These are phyloP conservation scores for Sonneratia caseolaris DNA, from an alignment of 345 rosid species.

Conservation along the genomic window DNA sequence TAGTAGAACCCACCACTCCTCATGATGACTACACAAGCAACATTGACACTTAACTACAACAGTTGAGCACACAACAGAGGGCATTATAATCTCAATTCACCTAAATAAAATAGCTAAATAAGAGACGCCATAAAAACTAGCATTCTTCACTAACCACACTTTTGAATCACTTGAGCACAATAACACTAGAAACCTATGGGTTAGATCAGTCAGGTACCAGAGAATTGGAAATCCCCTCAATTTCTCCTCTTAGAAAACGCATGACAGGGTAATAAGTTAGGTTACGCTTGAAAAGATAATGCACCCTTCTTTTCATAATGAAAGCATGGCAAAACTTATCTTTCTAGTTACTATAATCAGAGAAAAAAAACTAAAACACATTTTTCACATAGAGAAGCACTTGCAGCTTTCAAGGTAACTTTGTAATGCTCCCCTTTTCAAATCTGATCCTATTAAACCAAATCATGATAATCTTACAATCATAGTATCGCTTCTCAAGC, in stretches of 20 bases:
- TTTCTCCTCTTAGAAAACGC: neutral
- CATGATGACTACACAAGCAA: constrained; percentile 56
- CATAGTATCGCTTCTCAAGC: constrained; percentile 80
- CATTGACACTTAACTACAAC: neutral
- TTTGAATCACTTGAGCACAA: neutral
- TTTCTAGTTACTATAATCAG: no score
- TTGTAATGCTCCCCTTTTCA: neutral
- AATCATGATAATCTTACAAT: constrained; percentile 38
- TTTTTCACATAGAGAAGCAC: no score
- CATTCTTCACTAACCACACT: neutral
- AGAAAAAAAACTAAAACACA: no score
- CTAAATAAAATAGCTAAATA: neutral
- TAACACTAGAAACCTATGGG: neutral
- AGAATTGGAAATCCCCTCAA: neutral
- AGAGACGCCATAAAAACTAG: neutral
- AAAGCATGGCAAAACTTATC: no score
- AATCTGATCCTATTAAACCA: neutral
- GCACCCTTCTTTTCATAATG: no score
- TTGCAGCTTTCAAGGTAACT: no score
- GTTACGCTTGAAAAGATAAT: no score
- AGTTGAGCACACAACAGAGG: neutral
- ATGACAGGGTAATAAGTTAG: neutral
- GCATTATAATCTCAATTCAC: neutral
- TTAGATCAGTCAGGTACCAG: neutral
- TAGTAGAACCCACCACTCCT: constrained; percentile 74